Conservation (phyloP, 352 stramenopile genomes). For the Phytophthora idaei region DNA sequence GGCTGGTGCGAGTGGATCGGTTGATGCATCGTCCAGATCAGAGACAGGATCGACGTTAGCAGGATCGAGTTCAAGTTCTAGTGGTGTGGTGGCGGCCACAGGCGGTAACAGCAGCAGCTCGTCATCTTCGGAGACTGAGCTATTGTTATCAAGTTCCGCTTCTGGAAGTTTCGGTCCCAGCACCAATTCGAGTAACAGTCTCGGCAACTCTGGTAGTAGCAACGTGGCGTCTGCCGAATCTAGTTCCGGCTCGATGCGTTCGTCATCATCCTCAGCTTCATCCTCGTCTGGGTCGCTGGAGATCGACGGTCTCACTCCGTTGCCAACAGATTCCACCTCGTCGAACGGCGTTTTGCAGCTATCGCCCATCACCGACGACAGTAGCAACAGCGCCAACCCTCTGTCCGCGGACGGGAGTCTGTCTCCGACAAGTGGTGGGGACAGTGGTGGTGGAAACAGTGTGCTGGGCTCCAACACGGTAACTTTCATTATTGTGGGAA, state of each 20-base stretch:
- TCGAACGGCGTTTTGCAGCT: conserved; percentile 31
- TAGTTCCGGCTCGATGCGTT: conserved; percentile 13
- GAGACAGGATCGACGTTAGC: conserved; percentile 9
- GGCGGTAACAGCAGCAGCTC: conserved; percentile 16
- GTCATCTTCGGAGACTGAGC: conserved; percentile 14
- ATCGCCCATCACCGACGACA: conserved; percentile 36
- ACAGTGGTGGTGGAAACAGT: conserved; percentile 11
- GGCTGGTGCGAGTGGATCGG: conserved; percentile 9
- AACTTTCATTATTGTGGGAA: conserved; percentile 43
- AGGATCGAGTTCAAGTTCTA: conserved; percentile 17
- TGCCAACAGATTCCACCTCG: conserved; percentile 14
- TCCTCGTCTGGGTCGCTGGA: conserved; percentile 17
- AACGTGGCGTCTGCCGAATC: conserved; percentile 1
- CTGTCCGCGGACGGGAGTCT: conserved; percentile 21
- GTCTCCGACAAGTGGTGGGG: conserved; percentile 23
- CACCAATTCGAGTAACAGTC: conserved; percentile 21
- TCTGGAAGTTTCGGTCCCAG: conserved; percentile 13
- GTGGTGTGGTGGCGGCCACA: background rate
- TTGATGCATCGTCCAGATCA: background rate
- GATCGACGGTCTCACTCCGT: conserved; percentile 12
- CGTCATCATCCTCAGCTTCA: conserved; percentile 21
- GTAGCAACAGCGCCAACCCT: conserved; percentile 24
- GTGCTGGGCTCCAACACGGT: conserved; percentile 30
- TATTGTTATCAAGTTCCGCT: conserved; percentile 22
- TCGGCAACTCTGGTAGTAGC: conserved; percentile 11